These are phyloP conservation scores for Alternaria infectoria DNA, from an alignment of 2,329 filamentous ascomycete genomes.

Conservation along the genomic window DNA sequence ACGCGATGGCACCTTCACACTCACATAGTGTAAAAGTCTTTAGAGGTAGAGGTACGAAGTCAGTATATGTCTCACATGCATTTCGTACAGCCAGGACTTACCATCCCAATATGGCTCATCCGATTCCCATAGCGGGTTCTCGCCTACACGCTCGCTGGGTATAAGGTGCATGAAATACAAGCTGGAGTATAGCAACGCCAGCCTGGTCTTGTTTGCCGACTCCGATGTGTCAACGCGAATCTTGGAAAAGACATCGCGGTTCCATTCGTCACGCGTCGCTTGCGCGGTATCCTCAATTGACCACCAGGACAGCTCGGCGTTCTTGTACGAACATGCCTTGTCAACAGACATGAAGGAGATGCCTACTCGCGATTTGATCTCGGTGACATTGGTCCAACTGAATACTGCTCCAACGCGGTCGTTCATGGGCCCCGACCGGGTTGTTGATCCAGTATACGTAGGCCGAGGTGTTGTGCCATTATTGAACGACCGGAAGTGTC, in stretches of 20 bases:
- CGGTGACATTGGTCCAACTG: constrained; percentile 50
- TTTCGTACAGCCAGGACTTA: neutral
- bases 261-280: constrained; percentile 55
- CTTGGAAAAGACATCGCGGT: constrained; percentile 63
- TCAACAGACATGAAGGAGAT: constrained; percentile 55
- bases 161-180: constrained; percentile 48
- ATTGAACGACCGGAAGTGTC: constrained; percentile 41
- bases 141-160: constrained; percentile 55
- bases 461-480: constrained; percentile 40
- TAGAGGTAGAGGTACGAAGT: neutral
- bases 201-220: constrained; percentile 37
- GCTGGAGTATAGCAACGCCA: constrained; percentile 43
- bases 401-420: constrained; percentile 61
- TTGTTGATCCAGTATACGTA: constrained; percentile 33
- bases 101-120: constrained; percentile 69
- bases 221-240: constrained; percentile 49
- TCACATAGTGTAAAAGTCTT: constrained; percentile 49
- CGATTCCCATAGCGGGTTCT: constrained; percentile 72
- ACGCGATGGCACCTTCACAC: too few relatives aligned
- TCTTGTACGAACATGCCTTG: constrained; percentile 58
- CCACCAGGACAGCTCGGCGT: constrained; percentile 54
- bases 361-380: constrained; percentile 58
- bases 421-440: constrained; percentile 39
- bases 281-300: constrained; percentile 51
- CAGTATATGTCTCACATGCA: neutral